Evolutionary conservation across 495 filamentous ascomycete genomes (phyloP), one percentile per base, ranked within the genome.

Genomic region (Penicillium nucicola): DNA sequence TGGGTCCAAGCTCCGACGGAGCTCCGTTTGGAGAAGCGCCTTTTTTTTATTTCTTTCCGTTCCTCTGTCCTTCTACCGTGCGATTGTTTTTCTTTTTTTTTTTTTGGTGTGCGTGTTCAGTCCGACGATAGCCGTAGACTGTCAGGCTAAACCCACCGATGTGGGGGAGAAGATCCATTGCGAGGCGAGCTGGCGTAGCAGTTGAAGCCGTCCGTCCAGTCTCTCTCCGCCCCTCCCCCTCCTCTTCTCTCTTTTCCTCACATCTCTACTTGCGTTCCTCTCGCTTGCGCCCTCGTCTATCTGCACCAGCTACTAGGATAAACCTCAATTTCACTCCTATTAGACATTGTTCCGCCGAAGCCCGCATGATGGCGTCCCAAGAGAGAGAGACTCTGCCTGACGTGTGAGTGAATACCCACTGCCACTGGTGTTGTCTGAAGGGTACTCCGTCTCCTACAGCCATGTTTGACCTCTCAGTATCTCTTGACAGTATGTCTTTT

Each of bases 1-100:
- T 81, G 64, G 95, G 92, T 69, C 88, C 89, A 70, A 77, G 79
- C 40, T 50, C 68, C 66, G 60, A 54, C 68, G 60, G 62, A 66
- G 62, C 61, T 66, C 62, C 56, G 62, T 43, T 49, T 42, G 35
- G 25, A 37, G 20, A 48, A 55, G 7, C 25, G 10, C 5, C 2
- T 33, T 37, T 13, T 54, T 34, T 50, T 34, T 36, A 14, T 5
- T 12, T 35, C 42, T 23, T 33, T 53, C 22, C 25, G 42, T 41
- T 12, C 22, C 45, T 20, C 9, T 15, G 28, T 14, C 15, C n/a
- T 28, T 20, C 23, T 13, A 18, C 23, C 4, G 7, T 11, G 19
- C 12, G 2, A 20, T 22, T 22, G 2, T 39, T 19, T 20, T 13
- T 12, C 19, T 13, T 10, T 23, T 40, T 23, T 1, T 23, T 40